Percentiles rank a stretch among this genome's conserved stretches.
Conservation (phyloP, 306 rosid species). For the Cyamopsis tetragonoloba region DNA sequence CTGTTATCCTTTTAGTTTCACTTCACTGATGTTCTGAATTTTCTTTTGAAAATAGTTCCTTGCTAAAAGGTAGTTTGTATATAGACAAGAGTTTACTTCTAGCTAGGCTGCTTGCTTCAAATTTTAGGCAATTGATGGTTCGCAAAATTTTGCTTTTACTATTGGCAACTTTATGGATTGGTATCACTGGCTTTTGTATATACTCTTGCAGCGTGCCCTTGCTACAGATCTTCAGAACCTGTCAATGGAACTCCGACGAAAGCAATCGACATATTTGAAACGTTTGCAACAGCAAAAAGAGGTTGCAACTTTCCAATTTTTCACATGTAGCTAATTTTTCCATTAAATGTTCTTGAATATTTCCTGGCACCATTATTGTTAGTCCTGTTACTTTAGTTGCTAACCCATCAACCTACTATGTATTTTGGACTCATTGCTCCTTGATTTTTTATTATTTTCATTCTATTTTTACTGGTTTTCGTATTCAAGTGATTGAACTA, state of each 20-base stretch:
- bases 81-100: not conserved
- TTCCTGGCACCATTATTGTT: not conserved
- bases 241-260: slow-evolving; percentile 66
- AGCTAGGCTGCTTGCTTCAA: not conserved
- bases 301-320: slow-evolving; percentile 40
- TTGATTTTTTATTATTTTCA: not conserved
- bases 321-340: not conserved
- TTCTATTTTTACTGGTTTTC: not conserved
- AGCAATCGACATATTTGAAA: slow-evolving; percentile 70
- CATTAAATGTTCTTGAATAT: not conserved
- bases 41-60: not conserved
- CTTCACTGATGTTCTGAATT: not conserved
- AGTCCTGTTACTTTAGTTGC: not conserved
- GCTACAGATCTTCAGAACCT: slow-evolving; percentile 84
- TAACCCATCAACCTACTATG: not conserved
- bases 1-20: not conserved
- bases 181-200: slow-evolving; percentile 31
- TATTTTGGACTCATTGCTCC: not conserved
- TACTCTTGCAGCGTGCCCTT: slow-evolving; percentile 66
- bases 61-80: not conserved
- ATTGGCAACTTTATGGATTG: not conserved
- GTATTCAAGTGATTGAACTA: not conserved
- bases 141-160: not conserved
- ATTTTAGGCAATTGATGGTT: not conserved
- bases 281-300: slow-evolving; percentile 68